These are phyloP conservation scores for Amniculicola lignicola DNA, from an alignment of 495 filamentous ascomycete genomes.

Conservation along the genomic window DNA sequence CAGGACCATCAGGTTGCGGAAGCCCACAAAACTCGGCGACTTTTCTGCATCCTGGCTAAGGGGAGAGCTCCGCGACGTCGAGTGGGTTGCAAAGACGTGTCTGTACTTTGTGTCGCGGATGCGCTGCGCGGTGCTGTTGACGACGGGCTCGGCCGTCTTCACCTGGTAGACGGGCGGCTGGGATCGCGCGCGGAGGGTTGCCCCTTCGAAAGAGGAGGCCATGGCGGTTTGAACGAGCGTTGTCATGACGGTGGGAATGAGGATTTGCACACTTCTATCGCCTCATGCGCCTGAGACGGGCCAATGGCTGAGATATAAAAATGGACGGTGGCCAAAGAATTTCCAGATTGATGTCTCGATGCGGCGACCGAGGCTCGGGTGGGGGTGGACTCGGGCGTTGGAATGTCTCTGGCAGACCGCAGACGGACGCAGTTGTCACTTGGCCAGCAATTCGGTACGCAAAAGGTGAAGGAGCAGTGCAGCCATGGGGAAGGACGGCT, in stretches of 20 bases:
- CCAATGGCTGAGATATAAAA: slow-evolving; percentile 10
- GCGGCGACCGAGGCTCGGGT: too few species aligned
- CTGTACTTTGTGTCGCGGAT: slow-evolving; percentile 63
- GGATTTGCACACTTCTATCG: too few species aligned
- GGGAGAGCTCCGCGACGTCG: slow-evolving; percentile 65
- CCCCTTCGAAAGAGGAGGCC: slow-evolving; percentile 7
- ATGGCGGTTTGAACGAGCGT: slow-evolving; percentile 26
- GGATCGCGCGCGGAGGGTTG: background rate
- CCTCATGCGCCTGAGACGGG: background rate
- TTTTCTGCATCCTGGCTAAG: slow-evolving; percentile 75
- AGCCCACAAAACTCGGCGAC: slow-evolving; percentile 83
- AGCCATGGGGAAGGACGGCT: background rate
- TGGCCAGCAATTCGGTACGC: background rate
- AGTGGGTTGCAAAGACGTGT: slow-evolving; percentile 84
- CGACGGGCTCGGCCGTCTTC: background rate
- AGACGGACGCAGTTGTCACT: background rate
- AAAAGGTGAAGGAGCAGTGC: background rate
- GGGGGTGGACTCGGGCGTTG: too few species aligned
- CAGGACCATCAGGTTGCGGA: slow-evolving; percentile 94
- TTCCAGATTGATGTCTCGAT: background rate
- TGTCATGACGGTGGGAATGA: slow-evolving; percentile 18
- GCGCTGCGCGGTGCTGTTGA: slow-evolving; percentile 6
- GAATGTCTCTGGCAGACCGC: background rate
- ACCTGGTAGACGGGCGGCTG: background rate
- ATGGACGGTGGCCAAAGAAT: background rate